Base-by-base conservation (phyloP, 2,329 filamentous ascomycete genomes). In the Colletotrichum acutatum region DNA sequence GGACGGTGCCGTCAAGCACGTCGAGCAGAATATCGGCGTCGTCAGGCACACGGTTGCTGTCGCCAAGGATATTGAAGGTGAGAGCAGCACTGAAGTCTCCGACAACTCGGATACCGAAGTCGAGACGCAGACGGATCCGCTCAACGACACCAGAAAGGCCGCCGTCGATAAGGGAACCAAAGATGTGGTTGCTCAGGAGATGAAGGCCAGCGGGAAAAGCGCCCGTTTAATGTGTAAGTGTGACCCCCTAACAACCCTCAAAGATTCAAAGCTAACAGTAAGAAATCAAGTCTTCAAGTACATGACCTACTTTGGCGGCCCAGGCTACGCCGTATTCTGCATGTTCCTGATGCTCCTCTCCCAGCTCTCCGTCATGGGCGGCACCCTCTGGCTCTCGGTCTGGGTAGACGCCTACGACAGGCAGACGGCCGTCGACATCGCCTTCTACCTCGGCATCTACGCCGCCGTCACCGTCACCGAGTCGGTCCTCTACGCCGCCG, bases 371-470 rank as follows among this genome's bases (percentile, higher is more conserved):
- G 83, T 82, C 54, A 83, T 88, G 60, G 82, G 80, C 5, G 83
- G 83, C 3, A 83, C 82, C 5, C 78, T 86, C 37, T 89, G 87
- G 87, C 81, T 89, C 34, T 86, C 86, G 0, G 79, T 87, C 32
- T 89, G 88, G 88, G 86, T 89, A 1, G 86, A 87, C n/a, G 86
- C 86, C 1, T 87, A 86, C 70, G 81, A 81, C 34, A 80, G 82
- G n/a, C 79, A 84, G 7, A 81, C 83, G 8, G 82, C 85, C 19
- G 80, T 85, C 34, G 80, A 87, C 54, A 80, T 86, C 52, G 82
- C 80, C 32, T 90, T 86, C 76, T 90, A 90, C 74, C 81, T 90
- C 68, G 84, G 84, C 2, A 84, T 90, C 14, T 91, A 89, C 69
- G 84, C 86, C 0, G 82, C 78, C 2, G 80, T 88, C 59, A 85